Evolutionary conservation across 805 yeast genomes (phyloP).

Genomic region (Schizosaccharomyces lindneri): DNA sequence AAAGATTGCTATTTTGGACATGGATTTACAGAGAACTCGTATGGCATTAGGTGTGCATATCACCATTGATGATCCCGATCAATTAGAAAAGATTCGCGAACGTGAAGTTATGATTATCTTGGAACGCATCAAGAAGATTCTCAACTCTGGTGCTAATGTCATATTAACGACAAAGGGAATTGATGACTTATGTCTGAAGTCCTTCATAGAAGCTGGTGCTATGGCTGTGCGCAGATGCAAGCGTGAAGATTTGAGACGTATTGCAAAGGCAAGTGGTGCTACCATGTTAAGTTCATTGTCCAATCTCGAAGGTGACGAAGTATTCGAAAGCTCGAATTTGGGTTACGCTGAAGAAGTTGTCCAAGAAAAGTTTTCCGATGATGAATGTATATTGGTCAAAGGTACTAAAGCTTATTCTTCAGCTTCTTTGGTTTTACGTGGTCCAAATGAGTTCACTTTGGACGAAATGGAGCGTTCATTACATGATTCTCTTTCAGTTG

Average conservation of each 20-base stretch:
- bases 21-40: conserved; percentile 82
- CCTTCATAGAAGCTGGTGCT: conserved; percentile 71
- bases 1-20: conserved; percentile 66
- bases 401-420: conserved; percentile 83
- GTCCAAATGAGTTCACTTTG: conserved; percentile 66
- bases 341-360: conserved; percentile 80
- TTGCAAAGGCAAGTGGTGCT: conserved; percentile 96
- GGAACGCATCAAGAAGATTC: conserved; percentile 59
- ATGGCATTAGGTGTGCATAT: conserved; percentile 98
- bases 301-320: conserved; percentile 87
- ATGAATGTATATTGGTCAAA: conserved; percentile 79
- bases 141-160: conserved; percentile 77
- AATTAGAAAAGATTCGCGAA: conserved; percentile 72
- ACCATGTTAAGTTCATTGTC: conserved; percentile 67
- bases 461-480: conserved; percentile 97
- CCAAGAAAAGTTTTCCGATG: conserved; percentile 80
- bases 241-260: conserved; percentile 86
- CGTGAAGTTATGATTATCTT: conserved; percentile 68
- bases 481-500: conserved; percentile 83
- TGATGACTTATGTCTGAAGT: conserved; percentile 75
- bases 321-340: conserved; percentile 57
- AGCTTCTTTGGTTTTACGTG: conserved; percentile 76
- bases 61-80: conserved; percentile 92
- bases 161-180: conserved; percentile 84
- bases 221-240: conserved; percentile 95